phyloP scores from a whole-genome alignment of 2,329 filamentous ascomycete genomes.

The Phaeosphaeriaceae sp. region DNA sequence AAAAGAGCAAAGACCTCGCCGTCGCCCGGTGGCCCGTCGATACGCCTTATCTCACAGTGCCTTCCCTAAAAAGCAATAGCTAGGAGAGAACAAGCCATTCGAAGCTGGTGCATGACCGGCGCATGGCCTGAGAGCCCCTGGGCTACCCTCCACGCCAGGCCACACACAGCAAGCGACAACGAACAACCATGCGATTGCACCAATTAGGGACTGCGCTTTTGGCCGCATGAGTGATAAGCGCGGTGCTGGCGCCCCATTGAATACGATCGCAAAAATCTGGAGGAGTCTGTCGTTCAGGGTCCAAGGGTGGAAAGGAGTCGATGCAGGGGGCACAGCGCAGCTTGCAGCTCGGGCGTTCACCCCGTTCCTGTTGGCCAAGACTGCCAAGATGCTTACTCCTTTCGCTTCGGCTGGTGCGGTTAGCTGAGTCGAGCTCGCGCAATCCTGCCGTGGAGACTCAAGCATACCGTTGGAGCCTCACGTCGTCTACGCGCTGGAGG shows the following conservation, averaged over 20 bases:
- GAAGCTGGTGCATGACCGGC: constrained; percentile 3
- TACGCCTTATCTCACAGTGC: constrained; percentile 14
- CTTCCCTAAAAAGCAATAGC: constrained; percentile 19
- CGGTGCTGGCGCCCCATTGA: constrained; percentile 14
- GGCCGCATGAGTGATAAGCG: constrained; percentile 21
- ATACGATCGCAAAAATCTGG: constrained; percentile 25
- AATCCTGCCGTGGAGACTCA: not conserved
- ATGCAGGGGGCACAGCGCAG: constrained; percentile 16
- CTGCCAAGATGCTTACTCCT: constrained; percentile 14
- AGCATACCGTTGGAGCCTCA: not conserved
- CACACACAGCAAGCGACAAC: constrained; percentile 19
- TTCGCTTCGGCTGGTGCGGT: constrained; percentile 11
- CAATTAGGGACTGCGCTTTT: constrained; percentile 14
- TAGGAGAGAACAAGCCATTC: constrained; percentile 24
- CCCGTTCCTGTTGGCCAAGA: constrained; percentile 14
- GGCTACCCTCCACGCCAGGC: constrained; percentile 18
- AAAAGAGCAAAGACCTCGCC: constrained; percentile 15
- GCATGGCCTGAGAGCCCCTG: constrained; percentile 21
- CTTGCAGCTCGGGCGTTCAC: constrained; percentile 12
- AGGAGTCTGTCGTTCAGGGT: constrained; percentile 13
- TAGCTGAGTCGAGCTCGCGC: constrained; percentile 10
- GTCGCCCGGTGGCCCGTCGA: constrained; percentile 12
- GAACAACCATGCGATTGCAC: constrained; percentile 7
- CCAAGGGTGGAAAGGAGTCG: constrained; percentile 21
- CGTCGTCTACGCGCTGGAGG: not conserved